Conservation (phyloP, 768 basidiomycete species). For the Lactifluus piperatus region DNA sequence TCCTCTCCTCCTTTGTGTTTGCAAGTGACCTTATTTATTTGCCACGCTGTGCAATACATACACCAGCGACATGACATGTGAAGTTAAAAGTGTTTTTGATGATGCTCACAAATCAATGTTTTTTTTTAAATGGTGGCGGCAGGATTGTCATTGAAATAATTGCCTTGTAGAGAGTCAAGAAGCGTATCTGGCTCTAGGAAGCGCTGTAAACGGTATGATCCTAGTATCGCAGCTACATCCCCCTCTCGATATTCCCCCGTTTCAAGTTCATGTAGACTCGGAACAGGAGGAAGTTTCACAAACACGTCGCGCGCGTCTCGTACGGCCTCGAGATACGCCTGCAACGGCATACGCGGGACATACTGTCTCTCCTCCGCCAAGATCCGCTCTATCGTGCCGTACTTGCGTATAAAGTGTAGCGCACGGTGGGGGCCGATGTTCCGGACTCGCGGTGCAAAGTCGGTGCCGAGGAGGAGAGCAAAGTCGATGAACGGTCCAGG, state of each 20-base stretch:
- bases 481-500: conserved; percentile 68
- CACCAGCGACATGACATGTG: background rate
- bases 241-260: conserved; percentile 33
- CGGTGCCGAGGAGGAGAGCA: conserved; percentile 79
- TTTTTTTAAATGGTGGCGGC: background rate
- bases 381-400: conserved; percentile 67
- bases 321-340: conserved; percentile 58
- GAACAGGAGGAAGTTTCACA: conserved; percentile 53
- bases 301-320: conserved; percentile 56
- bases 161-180: conserved; percentile 44
- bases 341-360: conserved; percentile 36
- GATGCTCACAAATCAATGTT: no score
- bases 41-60: background rate
- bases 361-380: conserved; percentile 44
- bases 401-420: conserved; percentile 60
- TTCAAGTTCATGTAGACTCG: conserved; percentile 32
- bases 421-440: conserved; percentile 74
- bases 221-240: conserved; percentile 38
- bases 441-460: conserved; percentile 80
- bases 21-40: background rate
- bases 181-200: conserved; percentile 34
- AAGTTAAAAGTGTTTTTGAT: no score
- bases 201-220: conserved; percentile 41
- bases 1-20: background rate
- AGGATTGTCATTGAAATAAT: conserved; percentile 62